Conservation (phyloP, 1,139 yeast species). For the Geotrichum restrictum region DNA sequence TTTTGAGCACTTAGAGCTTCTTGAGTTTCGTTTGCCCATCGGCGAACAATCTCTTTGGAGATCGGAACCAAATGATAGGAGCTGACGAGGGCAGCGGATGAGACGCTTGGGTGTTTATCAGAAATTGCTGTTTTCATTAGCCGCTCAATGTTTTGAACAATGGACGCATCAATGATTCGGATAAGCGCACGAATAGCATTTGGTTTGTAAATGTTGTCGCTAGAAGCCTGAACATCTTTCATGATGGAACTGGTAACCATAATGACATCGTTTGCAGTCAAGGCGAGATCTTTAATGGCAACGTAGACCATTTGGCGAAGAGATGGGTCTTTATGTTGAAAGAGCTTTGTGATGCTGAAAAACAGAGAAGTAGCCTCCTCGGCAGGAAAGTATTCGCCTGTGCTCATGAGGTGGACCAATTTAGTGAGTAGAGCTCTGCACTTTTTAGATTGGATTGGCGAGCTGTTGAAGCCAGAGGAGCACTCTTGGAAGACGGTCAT, state of each 20-base stretch:
- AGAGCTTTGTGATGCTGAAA: constrained; percentile 88
- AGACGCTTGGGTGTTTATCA: constrained; percentile 79
- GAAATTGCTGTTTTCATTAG: constrained; percentile 89
- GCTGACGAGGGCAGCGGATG: constrained; percentile 89
- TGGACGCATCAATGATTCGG: constrained; percentile 84
- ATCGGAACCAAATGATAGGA: constrained; percentile 86
- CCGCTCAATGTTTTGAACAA: constrained; percentile 92
- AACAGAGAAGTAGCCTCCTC: constrained; percentile 90
- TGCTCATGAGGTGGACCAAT: constrained; percentile 60
- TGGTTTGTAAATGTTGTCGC: constrained; percentile 82
- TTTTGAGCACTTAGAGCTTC: constrained; percentile 71
- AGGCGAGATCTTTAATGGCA: constrained; percentile 84
- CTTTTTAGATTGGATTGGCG: constrained; percentile 83
- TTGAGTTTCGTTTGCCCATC: constrained; percentile 91
- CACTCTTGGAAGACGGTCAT: constrained; percentile 98
- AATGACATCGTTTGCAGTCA: constrained; percentile 82
- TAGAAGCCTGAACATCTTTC: constrained; percentile 88
- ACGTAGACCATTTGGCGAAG: constrained; percentile 91
- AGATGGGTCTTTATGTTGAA: constrained; percentile 87
- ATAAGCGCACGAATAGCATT: constrained; percentile 91
- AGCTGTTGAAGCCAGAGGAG: constrained; percentile 84
- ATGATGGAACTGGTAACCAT: constrained; percentile 97
- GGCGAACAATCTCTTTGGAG: constrained; percentile 84
- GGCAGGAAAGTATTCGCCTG: constrained; percentile 83
- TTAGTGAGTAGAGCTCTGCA: constrained; percentile 77